A percentile compares a stretch with the other conserved stretches of the same genome.
phyloP scores from a whole-genome alignment of 2,329 filamentous ascomycete species.

The Alternaria brassicae region DNA sequence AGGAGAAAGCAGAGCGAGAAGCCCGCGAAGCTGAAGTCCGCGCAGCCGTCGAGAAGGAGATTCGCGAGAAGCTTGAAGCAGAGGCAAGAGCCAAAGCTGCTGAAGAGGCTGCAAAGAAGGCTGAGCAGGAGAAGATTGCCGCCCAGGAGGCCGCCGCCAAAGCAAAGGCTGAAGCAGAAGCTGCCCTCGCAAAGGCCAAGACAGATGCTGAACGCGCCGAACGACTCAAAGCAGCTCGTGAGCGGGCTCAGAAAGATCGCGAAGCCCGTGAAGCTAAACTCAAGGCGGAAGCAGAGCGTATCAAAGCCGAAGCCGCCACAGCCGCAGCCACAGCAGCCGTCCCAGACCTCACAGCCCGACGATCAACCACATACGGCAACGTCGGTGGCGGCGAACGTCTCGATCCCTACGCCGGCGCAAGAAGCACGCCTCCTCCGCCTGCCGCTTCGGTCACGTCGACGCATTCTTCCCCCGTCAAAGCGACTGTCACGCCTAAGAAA shows the following conservation, averaged over 20 bases:
- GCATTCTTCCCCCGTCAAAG: conserved; percentile 50
- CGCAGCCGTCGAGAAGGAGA: conserved; percentile 52
- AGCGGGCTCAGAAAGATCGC: conserved; percentile 49
- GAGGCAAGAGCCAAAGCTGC: conserved; percentile 49
- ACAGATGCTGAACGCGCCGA: conserved; percentile 40
- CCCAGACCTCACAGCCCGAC: conserved; percentile 34
- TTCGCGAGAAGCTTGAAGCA: conserved; percentile 51
- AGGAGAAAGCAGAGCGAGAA: conserved; percentile 49
- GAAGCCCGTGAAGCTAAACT: conserved; percentile 48
- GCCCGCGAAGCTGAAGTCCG: conserved; percentile 47
- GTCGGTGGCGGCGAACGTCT: conserved; percentile 70
- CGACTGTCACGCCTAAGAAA: conserved; percentile 50
- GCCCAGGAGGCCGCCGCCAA: conserved; percentile 40
- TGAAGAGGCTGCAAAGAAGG: conserved; percentile 48
- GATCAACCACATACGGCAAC: conserved; percentile 50
- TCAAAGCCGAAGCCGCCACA: conserved; percentile 27
- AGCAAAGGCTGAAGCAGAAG: conserved; percentile 40
- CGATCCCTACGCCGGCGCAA: conserved; percentile 70
- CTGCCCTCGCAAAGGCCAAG: conserved; percentile 44
- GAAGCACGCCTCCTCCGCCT: conserved; percentile 56
- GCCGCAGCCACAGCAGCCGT: conserved; percentile 31
- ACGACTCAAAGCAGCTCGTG: conserved; percentile 47
- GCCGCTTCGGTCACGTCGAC: conserved; percentile 46
- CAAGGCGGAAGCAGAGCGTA: conserved; percentile 46
- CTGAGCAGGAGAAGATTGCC: conserved; percentile 48